These are phyloP conservation scores for Suhomyces bribrorum DNA, from an alignment of 1,139 yeast genomes.

Conservation along the genomic window DNA sequence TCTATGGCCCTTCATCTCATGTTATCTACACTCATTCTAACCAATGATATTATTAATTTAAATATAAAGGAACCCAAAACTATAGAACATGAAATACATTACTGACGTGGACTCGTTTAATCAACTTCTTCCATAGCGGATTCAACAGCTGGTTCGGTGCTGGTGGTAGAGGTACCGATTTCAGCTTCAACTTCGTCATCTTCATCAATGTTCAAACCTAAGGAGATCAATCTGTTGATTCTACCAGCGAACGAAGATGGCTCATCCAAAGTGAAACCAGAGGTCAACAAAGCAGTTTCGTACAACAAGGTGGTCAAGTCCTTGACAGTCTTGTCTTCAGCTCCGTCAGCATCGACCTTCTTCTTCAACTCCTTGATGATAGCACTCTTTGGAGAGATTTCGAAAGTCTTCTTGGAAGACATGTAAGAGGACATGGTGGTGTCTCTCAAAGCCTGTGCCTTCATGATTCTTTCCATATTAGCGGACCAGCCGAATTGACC, in stretches of 20 bases:
- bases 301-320: conserved; percentile 94
- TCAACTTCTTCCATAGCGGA: conserved; percentile 99
- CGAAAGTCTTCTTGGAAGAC: conserved; percentile 99
- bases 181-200: conserved; percentile 51
- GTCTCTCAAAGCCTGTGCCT: conserved; percentile 99
- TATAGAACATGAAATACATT: conserved; percentile 15
- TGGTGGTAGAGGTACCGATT: conserved; percentile 50
- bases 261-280: conserved; percentile 98
- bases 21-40: conserved; percentile 5
- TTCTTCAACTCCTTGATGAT: conserved; percentile 93
- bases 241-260: conserved; percentile 97
- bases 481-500: conserved; percentile 99
- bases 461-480: conserved; percentile 99
- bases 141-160: conserved; percentile 70
- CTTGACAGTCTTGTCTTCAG: conserved; percentile 97
- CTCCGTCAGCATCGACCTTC: conserved; percentile 96
- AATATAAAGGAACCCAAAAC: conserved; percentile 12
- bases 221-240: conserved; percentile 96
- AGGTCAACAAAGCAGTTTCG: conserved; percentile 97
- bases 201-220: conserved; percentile 98
- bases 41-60: conserved; percentile 5
- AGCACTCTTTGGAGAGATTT: conserved; percentile 95
- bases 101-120: conserved; percentile 37
- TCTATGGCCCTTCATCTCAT: no score
- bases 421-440: conserved; percentile 98